These are phyloP conservation scores for Excoecaria cochinchinensis DNA, from an alignment of 345 rosid species.

Conservation along the genomic window DNA sequence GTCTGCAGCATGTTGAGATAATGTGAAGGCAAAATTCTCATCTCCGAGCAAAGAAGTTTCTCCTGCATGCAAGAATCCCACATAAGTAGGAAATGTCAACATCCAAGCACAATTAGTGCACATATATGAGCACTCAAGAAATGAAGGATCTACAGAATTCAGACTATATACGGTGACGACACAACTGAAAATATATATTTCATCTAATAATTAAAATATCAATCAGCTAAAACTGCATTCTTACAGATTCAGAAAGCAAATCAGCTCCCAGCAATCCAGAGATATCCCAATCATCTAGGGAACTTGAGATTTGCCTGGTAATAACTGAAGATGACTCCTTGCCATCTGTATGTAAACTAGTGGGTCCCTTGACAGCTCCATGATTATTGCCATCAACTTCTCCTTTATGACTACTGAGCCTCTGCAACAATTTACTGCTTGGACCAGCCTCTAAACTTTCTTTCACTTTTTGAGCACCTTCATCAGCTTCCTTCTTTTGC, in stretches of 20 bases:
- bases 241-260: constrained; percentile 73
- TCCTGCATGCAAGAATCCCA: constrained; percentile 49
- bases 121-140: neutral
- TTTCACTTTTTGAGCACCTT: constrained; percentile 44
- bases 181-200: neutral
- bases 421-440: constrained; percentile 52
- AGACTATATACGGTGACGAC: neutral
- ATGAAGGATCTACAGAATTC: neutral
- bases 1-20: constrained; percentile 77
- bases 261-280: constrained; percentile 65
- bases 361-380: constrained; percentile 36
- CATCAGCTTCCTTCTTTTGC: constrained; percentile 71
- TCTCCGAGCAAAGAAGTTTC: constrained; percentile 63
- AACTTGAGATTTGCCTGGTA: constrained; percentile 34
- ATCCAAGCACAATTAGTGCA: neutral
- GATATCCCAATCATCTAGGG: constrained; percentile 70
- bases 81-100: neutral
- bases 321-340: constrained; percentile 38
- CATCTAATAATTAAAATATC: neutral
- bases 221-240: constrained; percentile 16
- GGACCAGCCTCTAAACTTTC: constrained; percentile 56
- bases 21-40: constrained; percentile 73
- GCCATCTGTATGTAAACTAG: constrained; percentile 42
- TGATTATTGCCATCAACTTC: constrained; percentile 47
- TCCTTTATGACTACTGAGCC: constrained; percentile 23